Percentiles rank a stretch among this genome's conserved stretches.
Conservation (phyloP, 257 asterid genomes). For the Ehretia macrophylla region DNA sequence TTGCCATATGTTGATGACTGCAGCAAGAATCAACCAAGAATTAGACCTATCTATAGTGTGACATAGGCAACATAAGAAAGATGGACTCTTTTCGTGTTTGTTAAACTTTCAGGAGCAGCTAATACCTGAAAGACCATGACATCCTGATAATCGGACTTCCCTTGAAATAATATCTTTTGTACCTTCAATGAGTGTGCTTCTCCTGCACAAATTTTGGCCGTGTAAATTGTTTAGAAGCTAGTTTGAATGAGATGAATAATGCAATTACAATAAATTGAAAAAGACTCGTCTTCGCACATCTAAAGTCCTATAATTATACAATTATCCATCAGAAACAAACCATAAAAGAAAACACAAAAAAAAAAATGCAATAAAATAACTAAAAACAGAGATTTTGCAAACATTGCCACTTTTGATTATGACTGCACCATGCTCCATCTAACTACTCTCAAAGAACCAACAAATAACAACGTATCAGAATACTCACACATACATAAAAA, state of each 20-base stretch:
- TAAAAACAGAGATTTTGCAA: no score
- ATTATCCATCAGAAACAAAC: no score
- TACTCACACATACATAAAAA: no score
- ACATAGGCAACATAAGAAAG: neutral
- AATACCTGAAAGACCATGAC: constrained; percentile 90
- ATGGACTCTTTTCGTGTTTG: neutral
- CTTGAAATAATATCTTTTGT: constrained; percentile 73
- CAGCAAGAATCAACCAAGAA: constrained; percentile 25
- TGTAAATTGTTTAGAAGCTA: neutral
- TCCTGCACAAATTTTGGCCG: constrained; percentile 49
- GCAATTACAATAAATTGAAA: neutral
- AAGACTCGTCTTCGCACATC: no score
- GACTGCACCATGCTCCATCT: no score
- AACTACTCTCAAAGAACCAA: no score
- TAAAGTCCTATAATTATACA: no score
- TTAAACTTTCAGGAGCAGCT: constrained; percentile 10
- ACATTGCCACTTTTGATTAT: no score
- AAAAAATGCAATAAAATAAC: no score
- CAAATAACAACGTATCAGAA: no score
- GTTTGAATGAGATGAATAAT: neutral
- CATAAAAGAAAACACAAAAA: no score
- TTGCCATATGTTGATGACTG: constrained; percentile 94
- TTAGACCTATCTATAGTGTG: neutral
- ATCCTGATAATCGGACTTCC: constrained; percentile 89
- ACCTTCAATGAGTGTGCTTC: constrained; percentile 98